Evolutionary conservation across 768 basidiomycete genomes (phyloP), one percentile per base, ranked within the genome.

Genomic region (Russula abietina): DNA sequence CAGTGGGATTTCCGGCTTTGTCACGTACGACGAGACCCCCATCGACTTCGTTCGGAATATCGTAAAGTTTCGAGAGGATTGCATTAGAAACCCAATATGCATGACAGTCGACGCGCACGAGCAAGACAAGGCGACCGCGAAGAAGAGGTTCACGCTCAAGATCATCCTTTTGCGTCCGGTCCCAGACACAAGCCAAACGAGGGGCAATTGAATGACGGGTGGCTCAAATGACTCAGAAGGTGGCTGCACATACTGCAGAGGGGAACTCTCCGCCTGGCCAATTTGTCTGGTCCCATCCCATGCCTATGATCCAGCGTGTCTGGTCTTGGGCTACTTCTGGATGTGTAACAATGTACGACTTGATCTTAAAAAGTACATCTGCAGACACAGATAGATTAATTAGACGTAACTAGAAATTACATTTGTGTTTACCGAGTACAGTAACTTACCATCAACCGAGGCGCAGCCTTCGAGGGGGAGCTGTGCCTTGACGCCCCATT

Each of bases 201-300:
- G n/a, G n/a, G n/a, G n/a, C 28, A 30, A 30, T 30, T 30, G 28
- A 56, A 45, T 53, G 30, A 61, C n/a, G 33, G 4, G 7, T 53
- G 22, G 8, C 12, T 22, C 1, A 49, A 55, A 61, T 7, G 11
- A 0, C 32, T 0, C 14, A 67, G 24, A 26, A 32, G 1, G 19
- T 65, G 2, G 9, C 51, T 32, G 43, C 17, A 70, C 80, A 30
- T 68, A 91, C 92, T 1, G 89, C 86, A 36, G 80, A 84, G 2
- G 93, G 93, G 66, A 92, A 94, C 24, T 49, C 39, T 46, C 64
- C 64, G 12, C 64, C 61, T 8, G 79, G 65, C 89, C 89, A 92
- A 61, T 81, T 79, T 1, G 89, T 96, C 73, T 98, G 93, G 70
- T 98, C 91, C 94, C 95, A 98, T 5, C 95, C 95, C 77, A 89